phyloP scores from a whole-genome alignment of 306 rosid species.

The Fragaria iinumae region DNA sequence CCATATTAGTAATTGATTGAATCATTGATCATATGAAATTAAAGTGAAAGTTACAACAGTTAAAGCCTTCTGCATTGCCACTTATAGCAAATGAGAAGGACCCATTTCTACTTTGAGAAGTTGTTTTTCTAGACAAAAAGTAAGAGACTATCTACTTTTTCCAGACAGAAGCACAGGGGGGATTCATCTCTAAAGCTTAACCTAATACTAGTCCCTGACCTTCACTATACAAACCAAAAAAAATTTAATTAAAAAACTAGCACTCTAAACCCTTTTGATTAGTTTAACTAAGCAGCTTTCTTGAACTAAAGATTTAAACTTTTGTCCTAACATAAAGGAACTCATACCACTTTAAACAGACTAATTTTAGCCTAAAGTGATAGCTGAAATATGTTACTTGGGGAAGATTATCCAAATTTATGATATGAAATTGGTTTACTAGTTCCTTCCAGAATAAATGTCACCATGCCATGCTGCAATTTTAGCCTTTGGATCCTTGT shows the following conservation, averaged over 20 bases:
- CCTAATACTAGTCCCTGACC: background rate
- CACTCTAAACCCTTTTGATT: background rate
- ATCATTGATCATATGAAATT: background rate
- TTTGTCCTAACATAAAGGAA: constrained; percentile 4
- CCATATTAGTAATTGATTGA: background rate
- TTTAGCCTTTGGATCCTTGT: constrained; percentile 13
- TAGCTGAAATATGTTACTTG: constrained; percentile 14
- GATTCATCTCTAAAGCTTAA: constrained; percentile 11
- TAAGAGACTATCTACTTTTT: constrained; percentile 11
- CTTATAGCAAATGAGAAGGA: background rate
- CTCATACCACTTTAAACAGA: background rate
- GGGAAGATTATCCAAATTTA: background rate
- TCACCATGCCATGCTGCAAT: constrained; percentile 9
- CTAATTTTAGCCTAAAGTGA: constrained; percentile 8
- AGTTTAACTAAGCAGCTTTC: background rate
- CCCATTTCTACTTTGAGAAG: constrained; percentile 8
- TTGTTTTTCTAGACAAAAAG: background rate
- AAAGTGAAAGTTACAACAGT: background rate
- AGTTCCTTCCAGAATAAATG: constrained; percentile 12
- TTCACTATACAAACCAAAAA: background rate
- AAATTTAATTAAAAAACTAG: background rate
- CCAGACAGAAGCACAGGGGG: background rate
- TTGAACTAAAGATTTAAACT: constrained; percentile 12
- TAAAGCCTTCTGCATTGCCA: background rate
- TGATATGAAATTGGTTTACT: background rate